Percentiles rank a stretch among this genome's conserved stretches.
Evolutionary conservation across 495 filamentous ascomycete genomes (phyloP).

Genomic region (Oidiodendron maius): DNA sequence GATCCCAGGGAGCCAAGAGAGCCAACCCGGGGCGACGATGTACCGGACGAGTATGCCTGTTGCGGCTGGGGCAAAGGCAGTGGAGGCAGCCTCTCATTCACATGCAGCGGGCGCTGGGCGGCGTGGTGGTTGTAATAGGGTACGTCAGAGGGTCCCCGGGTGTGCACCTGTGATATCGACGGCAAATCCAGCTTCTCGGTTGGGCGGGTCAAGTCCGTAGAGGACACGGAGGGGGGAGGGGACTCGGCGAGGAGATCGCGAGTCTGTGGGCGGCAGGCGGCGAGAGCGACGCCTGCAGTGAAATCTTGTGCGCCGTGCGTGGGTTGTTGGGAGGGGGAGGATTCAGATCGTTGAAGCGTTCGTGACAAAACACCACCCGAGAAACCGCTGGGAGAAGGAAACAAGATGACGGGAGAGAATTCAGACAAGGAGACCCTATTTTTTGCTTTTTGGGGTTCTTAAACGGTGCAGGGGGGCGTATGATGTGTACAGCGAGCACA

Average conservation of each 20-base stretch:
- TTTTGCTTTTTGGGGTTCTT: too few relatives aligned
- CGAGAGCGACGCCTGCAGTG: too few relatives aligned
- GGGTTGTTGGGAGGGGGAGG: not conserved
- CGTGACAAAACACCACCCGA: not conserved
- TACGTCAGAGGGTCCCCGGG: constrained; percentile 78
- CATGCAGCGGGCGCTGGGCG: constrained; percentile 57
- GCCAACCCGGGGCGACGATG: constrained; percentile 63
- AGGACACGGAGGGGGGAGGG: constrained; percentile 14
- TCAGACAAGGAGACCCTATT: constrained; percentile 1
- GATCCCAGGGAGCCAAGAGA: constrained; percentile 52
- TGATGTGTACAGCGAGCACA: constrained; percentile 18
- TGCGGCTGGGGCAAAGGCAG: constrained; percentile 64
- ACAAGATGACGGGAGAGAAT: constrained; percentile 12
- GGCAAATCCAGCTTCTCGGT: constrained; percentile 99
- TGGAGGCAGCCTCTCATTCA: constrained; percentile 72
- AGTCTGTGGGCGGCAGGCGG: not conserved
- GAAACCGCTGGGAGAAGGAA: not conserved
- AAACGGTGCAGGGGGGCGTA: constrained; percentile 4
- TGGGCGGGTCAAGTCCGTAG: constrained; percentile 31
- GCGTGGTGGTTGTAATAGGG: constrained; percentile 71
- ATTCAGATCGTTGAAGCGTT: not conserved
- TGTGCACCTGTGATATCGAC: constrained; percentile 83
- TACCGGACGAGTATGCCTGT: constrained; percentile 56
- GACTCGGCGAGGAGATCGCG: constrained; percentile 18
- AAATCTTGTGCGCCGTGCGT: too few relatives aligned